Base-by-base conservation (phyloP, 2,329 filamentous ascomycete genomes). In the Trichophyton mentagrophytes region DNA sequence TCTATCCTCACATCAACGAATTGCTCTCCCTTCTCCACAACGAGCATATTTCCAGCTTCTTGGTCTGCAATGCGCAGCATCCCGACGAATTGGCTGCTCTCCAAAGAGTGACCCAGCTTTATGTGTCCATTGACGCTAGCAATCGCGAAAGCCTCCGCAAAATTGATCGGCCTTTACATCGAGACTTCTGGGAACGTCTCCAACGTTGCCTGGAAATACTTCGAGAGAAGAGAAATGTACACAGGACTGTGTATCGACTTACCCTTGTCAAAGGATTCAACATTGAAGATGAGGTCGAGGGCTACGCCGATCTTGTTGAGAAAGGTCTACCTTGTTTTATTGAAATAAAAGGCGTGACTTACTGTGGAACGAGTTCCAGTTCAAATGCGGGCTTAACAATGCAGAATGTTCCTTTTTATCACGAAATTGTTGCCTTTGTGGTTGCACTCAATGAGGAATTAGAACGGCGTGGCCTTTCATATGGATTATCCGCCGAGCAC, bases 251-350 rank as follows among this genome's bases (percentile, higher is more conserved):
- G 3, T 97, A 95, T 79, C 85, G 93, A 1, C 81, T 97, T 2
- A 97, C 92, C 0, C 85, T 99, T 1, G 93, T 97, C 70, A 97
- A 97, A 77, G 92, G 91, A 2, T 97, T 99, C 82, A 97, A 99
- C 71, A 85, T 97, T 65, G 92, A 96, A 25, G 91, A 96, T 67
- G 93, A 96, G 73, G 90, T 86, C 4, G 82, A 86, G 65, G 92
- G 92, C 3, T 97, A 99, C 69, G 92, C 92, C 0, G 85, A 89
- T 68, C 84, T 97, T 1, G 88, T 97, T 17, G 88, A 91, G 70
- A 85, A 85, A 65, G 91, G 88, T 0, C 79, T 96, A 22, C 92
- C 92, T 0, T 92, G 89, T 72, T 96, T 97, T 70, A 85, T 97
- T 57, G 92, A 97, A 77, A 82, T 97, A 73, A 97, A 97, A 77